Evolutionary conservation across 1,284 basidiomycete species (phyloP), one percentile per base, ranked within the genome.

Genomic region (Bjerkandera adusta): DNA sequence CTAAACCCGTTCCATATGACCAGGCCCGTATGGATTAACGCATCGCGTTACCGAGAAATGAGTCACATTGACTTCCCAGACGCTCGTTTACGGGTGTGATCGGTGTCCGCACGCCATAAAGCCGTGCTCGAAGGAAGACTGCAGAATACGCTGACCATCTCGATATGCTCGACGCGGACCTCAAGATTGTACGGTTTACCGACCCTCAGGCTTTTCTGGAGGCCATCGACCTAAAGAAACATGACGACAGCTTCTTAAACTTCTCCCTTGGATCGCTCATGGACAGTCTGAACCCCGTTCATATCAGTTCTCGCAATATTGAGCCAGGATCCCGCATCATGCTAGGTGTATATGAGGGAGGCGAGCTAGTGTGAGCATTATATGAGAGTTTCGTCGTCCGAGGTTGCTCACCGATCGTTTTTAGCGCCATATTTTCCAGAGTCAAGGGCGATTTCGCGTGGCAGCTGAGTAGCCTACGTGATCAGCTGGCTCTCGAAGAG

Each of bases 241-340:
- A 50, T 30, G 54, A 58, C 37, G 54, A 57, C 30, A 53, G 49
- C 25, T 54, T 49, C 43, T 53, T 56, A 52, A 60, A 58, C 47
- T 48, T 45, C n/a, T 26, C 38, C n/a, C 4, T 55, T 1, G 58
- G 58, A 3, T 15, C 43, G n/a, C 25, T 57, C 7, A 18, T 49
- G 13, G 57, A 57, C 16, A 40, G 43, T 29, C 26, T 50, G 5
- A 33, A 39, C 29, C 7, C 32, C 1, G 34, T 12, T 1, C 8
- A 29, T 13, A 24, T 16, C 12, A 7, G 36, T 8, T 20, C 20
- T 8, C 25, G 33, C 32, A 35, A 27, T 26, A 32, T 30, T 1
- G 26, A 30, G 3, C 25, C 32, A 8, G n/a, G 35, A 22, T 38
- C 36, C 11, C 42, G 37, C 10, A 37, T 38, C 4, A 24, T 53